These are phyloP conservation scores for Rhamnella rubrinervis DNA, from an alignment of 331 rosid species.

Conservation along the genomic window DNA sequence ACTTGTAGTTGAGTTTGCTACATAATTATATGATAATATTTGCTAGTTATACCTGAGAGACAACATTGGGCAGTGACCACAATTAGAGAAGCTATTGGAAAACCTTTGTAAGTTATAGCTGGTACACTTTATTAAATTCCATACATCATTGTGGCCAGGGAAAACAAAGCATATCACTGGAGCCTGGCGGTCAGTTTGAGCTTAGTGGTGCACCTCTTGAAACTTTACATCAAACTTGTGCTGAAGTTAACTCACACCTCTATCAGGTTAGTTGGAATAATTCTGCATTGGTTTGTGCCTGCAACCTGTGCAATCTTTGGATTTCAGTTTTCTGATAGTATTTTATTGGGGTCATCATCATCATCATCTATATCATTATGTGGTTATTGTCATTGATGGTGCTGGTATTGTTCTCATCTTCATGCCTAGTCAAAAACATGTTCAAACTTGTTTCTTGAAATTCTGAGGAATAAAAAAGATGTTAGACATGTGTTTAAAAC, in stretches of 20 bases:
- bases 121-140: background rate
- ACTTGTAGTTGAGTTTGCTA: background rate
- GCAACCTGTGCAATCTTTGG: too few relatives aligned
- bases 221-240: slow-evolving; percentile 98
- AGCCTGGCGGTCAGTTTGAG: slow-evolving; percentile 99
- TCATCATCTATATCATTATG: too few relatives aligned
- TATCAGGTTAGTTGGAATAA: slow-evolving; percentile 63
- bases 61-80: background rate
- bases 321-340: too few relatives aligned
- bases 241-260: slow-evolving; percentile 97
- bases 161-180: slow-evolving; percentile 93
- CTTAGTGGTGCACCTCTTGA: slow-evolving; percentile 98
- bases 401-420: too few relatives aligned
- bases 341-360: too few relatives aligned
- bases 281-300: background rate
- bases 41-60: background rate
- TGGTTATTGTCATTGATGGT: too few relatives aligned
- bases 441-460: too few relatives aligned
- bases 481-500: slow-evolving; percentile 4
- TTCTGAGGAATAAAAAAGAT: too few relatives aligned
- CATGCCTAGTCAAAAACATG: too few relatives aligned
- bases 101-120: slow-evolving; percentile 6
- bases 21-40: background rate
- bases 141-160: slow-evolving; percentile 57
- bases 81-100: background rate